Evolutionary conservation across 257 asterid genomes (phyloP).

Genomic region (Oldenlandia corymbosa): DNA sequence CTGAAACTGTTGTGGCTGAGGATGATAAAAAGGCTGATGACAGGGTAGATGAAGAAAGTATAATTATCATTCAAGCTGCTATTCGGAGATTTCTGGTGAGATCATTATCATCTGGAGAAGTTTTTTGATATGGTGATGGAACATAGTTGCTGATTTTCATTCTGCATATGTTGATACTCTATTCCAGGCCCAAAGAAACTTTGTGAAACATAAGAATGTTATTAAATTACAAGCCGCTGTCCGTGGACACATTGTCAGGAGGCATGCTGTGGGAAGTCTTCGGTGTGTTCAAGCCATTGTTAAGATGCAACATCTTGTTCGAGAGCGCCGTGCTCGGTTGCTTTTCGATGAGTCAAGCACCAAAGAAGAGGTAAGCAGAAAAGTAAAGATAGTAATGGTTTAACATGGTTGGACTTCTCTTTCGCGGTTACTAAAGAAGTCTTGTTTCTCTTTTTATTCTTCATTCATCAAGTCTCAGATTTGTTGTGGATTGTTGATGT

Average conservation of each 20-base stretch:
- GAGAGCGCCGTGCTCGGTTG: constrained; percentile 52
- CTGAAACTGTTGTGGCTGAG: constrained; percentile 28
- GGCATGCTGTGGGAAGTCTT: constrained; percentile 84
- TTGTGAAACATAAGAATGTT: constrained; percentile 52
- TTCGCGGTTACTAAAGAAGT: not conserved
- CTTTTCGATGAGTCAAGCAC: constrained; percentile 26
- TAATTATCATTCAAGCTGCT: constrained; percentile 63
- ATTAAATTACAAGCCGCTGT: constrained; percentile 87
- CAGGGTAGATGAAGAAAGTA: constrained; percentile 43
- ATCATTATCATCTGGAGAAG: constrained; percentile 1
- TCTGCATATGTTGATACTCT: constrained; percentile 12
- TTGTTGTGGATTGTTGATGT: not conserved
- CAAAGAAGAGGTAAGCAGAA: constrained; percentile 25
- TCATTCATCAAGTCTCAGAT: not conserved
- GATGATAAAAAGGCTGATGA: constrained; percentile 31
- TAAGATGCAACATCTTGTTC: constrained; percentile 85
- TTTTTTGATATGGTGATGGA: constrained; percentile 15
- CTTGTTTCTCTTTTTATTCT: not conserved
- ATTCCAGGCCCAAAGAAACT: constrained; percentile 59
- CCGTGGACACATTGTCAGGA: constrained; percentile 88
- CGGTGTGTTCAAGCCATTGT: constrained; percentile 87
- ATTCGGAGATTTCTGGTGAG: constrained; percentile 70
- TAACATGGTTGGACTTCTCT: constrained; percentile 21
- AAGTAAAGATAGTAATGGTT: constrained; percentile 24
- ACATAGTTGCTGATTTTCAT: not conserved